Evolutionary conservation across 2,329 filamentous ascomycete genomes (phyloP), one percentile per base, ranked within the genome.

Genomic region (Diaporthe sp.): DNA sequence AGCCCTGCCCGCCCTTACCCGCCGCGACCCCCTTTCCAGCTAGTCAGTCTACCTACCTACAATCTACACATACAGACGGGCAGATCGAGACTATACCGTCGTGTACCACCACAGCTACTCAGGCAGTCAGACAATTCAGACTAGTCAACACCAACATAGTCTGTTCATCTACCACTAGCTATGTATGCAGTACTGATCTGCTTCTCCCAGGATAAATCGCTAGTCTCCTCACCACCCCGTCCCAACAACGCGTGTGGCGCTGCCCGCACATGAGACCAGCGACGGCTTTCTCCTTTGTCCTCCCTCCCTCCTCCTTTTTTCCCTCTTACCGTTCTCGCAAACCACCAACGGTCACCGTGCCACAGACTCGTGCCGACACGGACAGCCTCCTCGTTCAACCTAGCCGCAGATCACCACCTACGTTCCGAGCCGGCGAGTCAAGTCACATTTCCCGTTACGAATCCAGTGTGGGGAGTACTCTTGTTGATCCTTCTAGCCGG

Each of bases 381-480:
- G 13, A 38, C 61, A 30, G 30, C 30, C 25, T 8, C 45, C 30
- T 50, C 42, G 19, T 12, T 8, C 45, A 35, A 33, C 64, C 33
- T n/a, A 35, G 64, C n/a, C 17, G 64, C 47, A 68, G 64, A 54
- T 68, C 45, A 67, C 61, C 64, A 40, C 64, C 30, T 54, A 7
- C 28, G 4, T 50, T 25, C 42, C 28, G 8, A 47, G 28, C 61
- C 42, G 61, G 33, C 64, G 64, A 54, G 30, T 54, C 64, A 54
- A 68, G 64, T 40, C 64, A 54, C 8, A 52, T 54, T 54, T 54
- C 64, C 47, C 47, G 15, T 50, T 38, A 38, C 45, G 61, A 52
- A 50, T 35, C 19, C 61, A 35, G 9, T 40, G 64, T 68, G 45
- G 64, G 50, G 64, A 28, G n/a, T 12, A 22, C 19, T 25, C 30